A percentile compares a stretch with the other conserved stretches of the same genome.
Evolutionary conservation across 2,329 filamentous ascomycete genomes (phyloP).

Genomic region (Cordyceps cateniannulata): DNA sequence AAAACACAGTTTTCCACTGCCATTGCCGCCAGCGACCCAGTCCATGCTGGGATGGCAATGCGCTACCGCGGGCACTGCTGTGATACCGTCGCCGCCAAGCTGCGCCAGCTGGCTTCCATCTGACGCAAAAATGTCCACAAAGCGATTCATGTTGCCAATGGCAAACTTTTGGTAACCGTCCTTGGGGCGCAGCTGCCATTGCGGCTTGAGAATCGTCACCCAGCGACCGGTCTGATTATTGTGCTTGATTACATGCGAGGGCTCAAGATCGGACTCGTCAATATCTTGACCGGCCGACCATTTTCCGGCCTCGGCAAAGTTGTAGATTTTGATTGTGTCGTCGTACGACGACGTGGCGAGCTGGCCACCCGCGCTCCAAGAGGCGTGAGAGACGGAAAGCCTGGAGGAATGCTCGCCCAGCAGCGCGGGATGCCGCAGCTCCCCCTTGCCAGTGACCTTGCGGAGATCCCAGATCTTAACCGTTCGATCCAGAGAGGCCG

Average conservation of each 20-base stretch:
- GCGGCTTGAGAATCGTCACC: conserved; percentile 76
- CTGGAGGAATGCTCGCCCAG: conserved; percentile 77
- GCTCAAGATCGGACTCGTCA: conserved; percentile 57
- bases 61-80: conserved; percentile 86
- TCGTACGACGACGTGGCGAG: conserved; percentile 92
- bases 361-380: conserved; percentile 79
- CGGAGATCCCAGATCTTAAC: conserved; percentile 90
- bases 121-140: conserved; percentile 82
- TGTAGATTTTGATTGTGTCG: conserved; percentile 88
- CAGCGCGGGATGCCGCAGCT: conserved; percentile 56
- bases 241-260: conserved; percentile 63
- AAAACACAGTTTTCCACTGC: conserved; percentile 84
- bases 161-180: conserved; percentile 82
- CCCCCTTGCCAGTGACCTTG: conserved; percentile 61
- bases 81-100: conserved; percentile 81
- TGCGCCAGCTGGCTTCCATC: conserved; percentile 85
- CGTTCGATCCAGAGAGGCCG: conserved; percentile 82
- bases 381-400: conserved; percentile 85
- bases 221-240: conserved; percentile 96
- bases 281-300: conserved; percentile 57
- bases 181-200: conserved; percentile 78
- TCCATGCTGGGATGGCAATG: conserved; percentile 82
- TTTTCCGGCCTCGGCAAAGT: conserved; percentile 55
- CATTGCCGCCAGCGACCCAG: conserved; percentile 89
- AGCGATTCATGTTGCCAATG: conserved; percentile 96